A percentile compares a stretch with the other conserved stretches of the same genome.
Conservation (phyloP, 768 basidiomycete genomes). For the Agaricus subrufescens region DNA sequence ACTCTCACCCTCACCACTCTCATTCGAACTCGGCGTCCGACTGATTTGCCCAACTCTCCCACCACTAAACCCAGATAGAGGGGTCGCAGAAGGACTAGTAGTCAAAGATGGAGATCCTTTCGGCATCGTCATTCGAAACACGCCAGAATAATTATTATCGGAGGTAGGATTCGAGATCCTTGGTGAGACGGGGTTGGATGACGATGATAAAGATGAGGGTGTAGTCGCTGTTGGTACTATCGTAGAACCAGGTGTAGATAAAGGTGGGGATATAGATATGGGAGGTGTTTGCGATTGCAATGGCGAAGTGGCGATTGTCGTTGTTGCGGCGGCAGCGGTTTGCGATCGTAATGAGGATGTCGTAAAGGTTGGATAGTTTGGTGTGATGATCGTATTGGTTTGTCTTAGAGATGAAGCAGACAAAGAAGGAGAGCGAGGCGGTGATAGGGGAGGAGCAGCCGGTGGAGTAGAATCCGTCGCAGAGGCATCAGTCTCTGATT, state of each 20-base stretch:
- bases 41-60: neutral
- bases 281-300: neutral
- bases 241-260: neutral
- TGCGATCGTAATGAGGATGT: too few relatives aligned
- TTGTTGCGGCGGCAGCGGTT: too few relatives aligned
- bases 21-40: neutral
- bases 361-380: neutral
- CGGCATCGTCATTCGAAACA: slow-evolving; percentile 3
- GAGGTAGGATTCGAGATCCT: neutral
- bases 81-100: neutral
- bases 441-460: too few relatives aligned
- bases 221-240: neutral
- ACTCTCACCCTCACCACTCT: neutral
- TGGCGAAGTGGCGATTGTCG: neutral
- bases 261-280: neutral
- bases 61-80: neutral
- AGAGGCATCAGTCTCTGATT: neutral
- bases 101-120: neutral
- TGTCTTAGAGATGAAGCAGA: too few relatives aligned
- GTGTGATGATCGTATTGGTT: neutral
- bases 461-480: neutral
- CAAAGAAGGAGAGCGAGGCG: too few relatives aligned
- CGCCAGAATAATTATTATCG: slow-evolving; percentile 6
- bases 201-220: neutral
- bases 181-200: slow-evolving; percentile 5